Percentiles rank a stretch among this genome's conserved stretches.
These are phyloP conservation scores for Paradendryphiella salina DNA, from an alignment of 2,329 filamentous ascomycete species.

Conservation along the genomic window DNA sequence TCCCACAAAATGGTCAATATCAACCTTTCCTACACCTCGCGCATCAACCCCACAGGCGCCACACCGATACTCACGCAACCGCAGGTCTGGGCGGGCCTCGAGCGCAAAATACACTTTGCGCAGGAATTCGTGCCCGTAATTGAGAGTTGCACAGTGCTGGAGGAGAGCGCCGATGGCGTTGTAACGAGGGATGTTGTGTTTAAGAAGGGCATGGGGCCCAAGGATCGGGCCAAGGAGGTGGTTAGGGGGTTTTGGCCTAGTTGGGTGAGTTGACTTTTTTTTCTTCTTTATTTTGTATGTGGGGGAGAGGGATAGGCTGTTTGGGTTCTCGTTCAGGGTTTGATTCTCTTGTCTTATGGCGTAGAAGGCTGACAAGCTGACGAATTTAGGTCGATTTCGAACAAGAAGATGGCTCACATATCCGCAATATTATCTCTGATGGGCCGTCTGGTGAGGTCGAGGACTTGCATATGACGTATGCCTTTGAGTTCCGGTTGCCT, in stretches of 20 bases:
- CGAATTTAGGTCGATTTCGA: constrained; percentile 51
- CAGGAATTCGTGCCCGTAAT: constrained; percentile 54
- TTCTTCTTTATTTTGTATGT: neutral
- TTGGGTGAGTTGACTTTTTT: constrained; percentile 40
- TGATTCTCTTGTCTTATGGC: no score
- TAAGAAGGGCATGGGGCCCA: constrained; percentile 39
- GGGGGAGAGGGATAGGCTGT: neutral
- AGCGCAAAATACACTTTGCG: constrained; percentile 52
- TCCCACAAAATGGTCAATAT: constrained; percentile 44
- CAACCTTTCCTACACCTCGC: constrained; percentile 50
- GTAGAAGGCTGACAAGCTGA: neutral
- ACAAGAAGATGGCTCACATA: constrained; percentile 49
- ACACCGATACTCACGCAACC: constrained; percentile 44
- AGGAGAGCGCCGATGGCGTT: constrained; percentile 42
- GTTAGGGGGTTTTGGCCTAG: constrained; percentile 46
- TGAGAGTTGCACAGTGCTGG: constrained; percentile 46
- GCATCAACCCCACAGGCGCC: constrained; percentile 50
- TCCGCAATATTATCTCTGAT: constrained; percentile 52
- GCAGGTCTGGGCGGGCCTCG: constrained; percentile 52
- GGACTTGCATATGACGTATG: constrained; percentile 53
- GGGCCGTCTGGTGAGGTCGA: constrained; percentile 39
- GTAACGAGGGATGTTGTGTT: constrained; percentile 48
- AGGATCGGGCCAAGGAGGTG: constrained; percentile 43
- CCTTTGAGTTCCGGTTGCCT: constrained; percentile 50
- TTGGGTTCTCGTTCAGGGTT: no score